phyloP scores from a whole-genome alignment of 202 grass and related monocot species.

The Hordeum pubiflorum region DNA sequence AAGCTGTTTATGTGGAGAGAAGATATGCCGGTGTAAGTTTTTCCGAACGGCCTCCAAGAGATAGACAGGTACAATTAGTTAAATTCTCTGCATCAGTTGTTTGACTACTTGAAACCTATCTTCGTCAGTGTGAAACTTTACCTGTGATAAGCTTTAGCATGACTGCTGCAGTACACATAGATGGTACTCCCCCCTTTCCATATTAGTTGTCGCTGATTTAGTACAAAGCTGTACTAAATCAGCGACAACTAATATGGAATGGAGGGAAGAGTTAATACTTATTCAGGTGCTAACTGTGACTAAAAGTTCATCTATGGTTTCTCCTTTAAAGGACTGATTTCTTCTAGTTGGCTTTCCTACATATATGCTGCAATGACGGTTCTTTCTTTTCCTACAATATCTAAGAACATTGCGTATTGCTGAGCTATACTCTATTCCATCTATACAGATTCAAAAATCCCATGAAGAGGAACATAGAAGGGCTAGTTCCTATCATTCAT shows the following conservation, averaged over 20 bases:
- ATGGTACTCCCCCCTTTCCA: not conserved
- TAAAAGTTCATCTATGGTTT: not conserved
- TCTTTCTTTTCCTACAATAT: not conserved
- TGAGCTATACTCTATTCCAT: not conserved
- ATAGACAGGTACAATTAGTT: conserved; percentile 47
- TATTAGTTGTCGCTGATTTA: too few relatives aligned
- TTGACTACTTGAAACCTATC: not conserved
- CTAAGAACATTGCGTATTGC: not conserved
- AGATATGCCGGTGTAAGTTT: conserved; percentile 43
- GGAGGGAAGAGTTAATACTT: not conserved
- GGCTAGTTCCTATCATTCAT: conserved; percentile 79
- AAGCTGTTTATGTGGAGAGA: conserved; percentile 75
- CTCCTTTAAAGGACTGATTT: not conserved
- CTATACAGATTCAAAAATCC: conserved; percentile 50
- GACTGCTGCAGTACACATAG: not conserved
- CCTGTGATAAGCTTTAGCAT: not conserved
- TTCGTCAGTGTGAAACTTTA: not conserved
- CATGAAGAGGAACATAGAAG: conserved; percentile 74
- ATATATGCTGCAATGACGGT: not conserved
- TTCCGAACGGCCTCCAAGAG: conserved; percentile 84
- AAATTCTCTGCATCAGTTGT: not conserved
- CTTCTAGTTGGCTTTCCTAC: not conserved
- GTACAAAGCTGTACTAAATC: too few relatives aligned
- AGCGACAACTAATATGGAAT: too few relatives aligned
- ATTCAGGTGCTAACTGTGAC: not conserved